phyloP scores from a whole-genome alignment of 2,329 filamentous ascomycete genomes.

The Pseudopithomyces chartarum region DNA sequence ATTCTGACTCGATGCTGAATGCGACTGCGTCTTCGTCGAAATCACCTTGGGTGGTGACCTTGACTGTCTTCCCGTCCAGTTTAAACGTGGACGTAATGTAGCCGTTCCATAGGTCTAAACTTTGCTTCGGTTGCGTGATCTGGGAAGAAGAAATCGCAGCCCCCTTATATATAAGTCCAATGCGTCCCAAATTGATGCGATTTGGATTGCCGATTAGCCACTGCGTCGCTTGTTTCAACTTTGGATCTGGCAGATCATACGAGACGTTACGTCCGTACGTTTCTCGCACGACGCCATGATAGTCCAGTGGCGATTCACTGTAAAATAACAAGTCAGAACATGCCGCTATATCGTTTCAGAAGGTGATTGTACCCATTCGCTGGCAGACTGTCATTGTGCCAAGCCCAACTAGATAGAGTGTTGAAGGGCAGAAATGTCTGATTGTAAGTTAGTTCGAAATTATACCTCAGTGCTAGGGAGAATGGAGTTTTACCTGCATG shows the following conservation, averaged over 20 bases:
- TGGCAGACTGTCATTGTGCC: constrained; percentile 54
- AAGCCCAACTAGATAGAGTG: constrained; percentile 52
- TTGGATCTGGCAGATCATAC: constrained; percentile 50
- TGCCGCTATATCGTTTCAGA: neutral
- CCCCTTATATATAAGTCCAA: constrained; percentile 54
- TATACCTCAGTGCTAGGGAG: no score
- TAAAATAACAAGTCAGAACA: neutral
- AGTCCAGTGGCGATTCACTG: constrained; percentile 27
- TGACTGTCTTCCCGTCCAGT: constrained; percentile 46
- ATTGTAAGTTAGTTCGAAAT: neutral
- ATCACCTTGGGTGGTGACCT: constrained; percentile 54
- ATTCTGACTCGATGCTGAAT: constrained; percentile 49
- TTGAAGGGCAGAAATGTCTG: constrained; percentile 51
- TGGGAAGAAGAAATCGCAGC: constrained; percentile 48
- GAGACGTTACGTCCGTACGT: constrained; percentile 49
- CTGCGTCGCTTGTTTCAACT: constrained; percentile 50
- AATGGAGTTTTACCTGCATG: constrained; percentile 29
- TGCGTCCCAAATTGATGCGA: constrained; percentile 55
- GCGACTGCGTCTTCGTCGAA: constrained; percentile 54
- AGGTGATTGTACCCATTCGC: constrained; percentile 18
- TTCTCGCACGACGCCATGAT: constrained; percentile 45
- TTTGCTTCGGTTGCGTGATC: constrained; percentile 50
- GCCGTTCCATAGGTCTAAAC: constrained; percentile 56
- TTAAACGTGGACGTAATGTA: constrained; percentile 52
- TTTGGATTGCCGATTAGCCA: constrained; percentile 62